Base-by-base conservation (phyloP, 83 land plant species). In the Thuja plicata region DNA sequence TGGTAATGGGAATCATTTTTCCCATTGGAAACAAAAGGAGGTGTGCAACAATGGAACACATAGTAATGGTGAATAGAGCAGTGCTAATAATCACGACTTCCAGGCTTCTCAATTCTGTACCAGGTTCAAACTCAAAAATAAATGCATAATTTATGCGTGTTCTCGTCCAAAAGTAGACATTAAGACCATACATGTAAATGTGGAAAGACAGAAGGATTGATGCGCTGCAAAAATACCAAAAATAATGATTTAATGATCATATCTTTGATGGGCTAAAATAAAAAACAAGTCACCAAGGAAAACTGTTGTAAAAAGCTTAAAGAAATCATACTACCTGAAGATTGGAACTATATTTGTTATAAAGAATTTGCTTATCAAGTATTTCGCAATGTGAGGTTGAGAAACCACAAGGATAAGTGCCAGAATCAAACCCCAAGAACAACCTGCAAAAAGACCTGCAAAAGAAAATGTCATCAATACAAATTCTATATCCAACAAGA, bases 161-260 rank as follows among this genome's bases (percentile, higher is more conserved):
- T 52, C 89, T 88, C 40, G 81, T 87, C 93, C 92, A 92, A 40
- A 86, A 11, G 50, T 86, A 89, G 4, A 92, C 78, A 89, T 92
- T 91, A 89, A 85, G 81, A 52, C 93, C 92, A 81, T 92, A 92
- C 92, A 91, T 89, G 88, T 91, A 92, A 89, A 91, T 57, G 87
- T 92, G 92, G 32, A 92, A 90, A 19, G 91, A 71, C 16, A 89
- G 57, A 80, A 91, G 32, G 19, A 86, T 87, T 37, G 86, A 45
- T 2, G 89, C 46, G 84, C 92, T 92, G 91, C 80, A 80, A 15
- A 81, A 34, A 87, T 83, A 30, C n/a, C 55, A 83, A 43, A 2
- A 5, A 46, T 1, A 5, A 46, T 8, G 3, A 46, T 9, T n/a
- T n/a, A 0, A 11, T n/a, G 0, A 11, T 1, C 13, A 43, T n/a